These are phyloP conservation scores for Saturnispora dispora DNA, from an alignment of 805 yeast genomes.

Conservation along the genomic window DNA sequence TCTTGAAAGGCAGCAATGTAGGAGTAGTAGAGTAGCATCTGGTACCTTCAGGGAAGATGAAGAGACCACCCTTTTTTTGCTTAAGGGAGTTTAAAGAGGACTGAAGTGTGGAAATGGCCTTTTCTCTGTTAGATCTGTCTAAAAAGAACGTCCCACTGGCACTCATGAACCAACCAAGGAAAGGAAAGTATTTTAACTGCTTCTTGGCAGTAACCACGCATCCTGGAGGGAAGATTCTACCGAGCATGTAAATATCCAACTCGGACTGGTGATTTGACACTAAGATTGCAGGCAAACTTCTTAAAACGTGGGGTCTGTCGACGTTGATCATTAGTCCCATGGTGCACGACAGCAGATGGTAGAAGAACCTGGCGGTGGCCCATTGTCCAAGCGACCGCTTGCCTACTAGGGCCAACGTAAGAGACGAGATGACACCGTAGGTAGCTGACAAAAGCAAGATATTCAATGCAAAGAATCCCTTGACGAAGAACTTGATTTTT, in stretches of 20 bases:
- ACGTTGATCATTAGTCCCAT: slow-evolving; percentile 66
- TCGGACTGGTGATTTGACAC: slow-evolving; percentile 89
- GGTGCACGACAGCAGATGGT: slow-evolving; percentile 45
- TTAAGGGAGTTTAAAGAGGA: slow-evolving; percentile 57
- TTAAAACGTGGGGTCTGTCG: slow-evolving; percentile 53
- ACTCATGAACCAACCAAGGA: slow-evolving; percentile 95
- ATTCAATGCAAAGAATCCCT: slow-evolving; percentile 45
- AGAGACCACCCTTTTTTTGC: slow-evolving; percentile 59
- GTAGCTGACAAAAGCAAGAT: slow-evolving; percentile 52
- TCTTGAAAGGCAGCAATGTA: slow-evolving; percentile 77
- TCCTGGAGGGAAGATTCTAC: slow-evolving; percentile 75
- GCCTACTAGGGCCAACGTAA: slow-evolving; percentile 56
- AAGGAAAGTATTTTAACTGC: slow-evolving; percentile 74
- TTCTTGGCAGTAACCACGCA: slow-evolving; percentile 90
- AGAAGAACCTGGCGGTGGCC: slow-evolving; percentile 79
- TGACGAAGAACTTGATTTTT: slow-evolving; percentile 43
- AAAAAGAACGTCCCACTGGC: slow-evolving; percentile 85
- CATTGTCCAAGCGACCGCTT: slow-evolving; percentile 79
- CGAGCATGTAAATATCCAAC: slow-evolving; percentile 73
- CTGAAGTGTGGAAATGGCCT: slow-evolving; percentile 68
- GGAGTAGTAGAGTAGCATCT: slow-evolving; percentile 69
- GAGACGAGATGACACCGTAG: slow-evolving; percentile 73
- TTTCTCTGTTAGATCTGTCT: slow-evolving; percentile 68
- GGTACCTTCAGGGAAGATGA: slow-evolving; percentile 96
- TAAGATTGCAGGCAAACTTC: slow-evolving; percentile 62